These are phyloP conservation scores for Prinsepia uniflora DNA, from an alignment of 306 rosid species.

Conservation along the genomic window DNA sequence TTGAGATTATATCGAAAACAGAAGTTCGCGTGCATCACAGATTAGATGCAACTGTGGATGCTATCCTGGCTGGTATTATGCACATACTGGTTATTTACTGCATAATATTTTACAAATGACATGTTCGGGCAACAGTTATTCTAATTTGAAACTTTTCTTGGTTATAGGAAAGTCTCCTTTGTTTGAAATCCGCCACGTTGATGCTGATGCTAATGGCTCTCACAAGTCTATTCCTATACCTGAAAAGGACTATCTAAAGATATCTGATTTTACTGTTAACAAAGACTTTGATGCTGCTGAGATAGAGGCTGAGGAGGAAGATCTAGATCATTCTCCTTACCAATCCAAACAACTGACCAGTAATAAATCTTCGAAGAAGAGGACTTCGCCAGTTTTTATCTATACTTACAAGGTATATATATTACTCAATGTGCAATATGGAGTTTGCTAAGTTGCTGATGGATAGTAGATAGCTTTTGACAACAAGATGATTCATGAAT, in stretches of 20 bases:
- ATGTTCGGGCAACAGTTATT: background rate
- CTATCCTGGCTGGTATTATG: constrained; percentile 77
- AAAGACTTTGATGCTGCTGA: constrained; percentile 32
- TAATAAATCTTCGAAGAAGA: constrained; percentile 42
- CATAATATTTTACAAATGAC: background rate
- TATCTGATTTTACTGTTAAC: constrained; percentile 30
- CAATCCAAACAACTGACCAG: constrained; percentile 42
- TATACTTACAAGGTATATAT: constrained; percentile 76
- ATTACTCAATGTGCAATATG: constrained; percentile 5
- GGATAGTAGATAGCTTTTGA: constrained; percentile 12
- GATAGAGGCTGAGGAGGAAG: constrained; percentile 44
- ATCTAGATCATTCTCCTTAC: constrained; percentile 34
- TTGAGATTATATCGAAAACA: constrained; percentile 94
- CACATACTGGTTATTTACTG: constrained; percentile 9
- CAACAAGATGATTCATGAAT: background rate
- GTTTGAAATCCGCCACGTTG: constrained; percentile 75
- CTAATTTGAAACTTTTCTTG: constrained; percentile 12
- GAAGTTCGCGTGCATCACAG: constrained; percentile 90
- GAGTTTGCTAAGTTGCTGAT: constrained; percentile 13
- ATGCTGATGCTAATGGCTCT: constrained; percentile 44
- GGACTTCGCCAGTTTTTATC: constrained; percentile 62
- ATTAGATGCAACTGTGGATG: constrained; percentile 95
- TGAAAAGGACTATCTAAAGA: constrained; percentile 34
- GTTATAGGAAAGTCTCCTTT: constrained; percentile 73
- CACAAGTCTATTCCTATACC: constrained; percentile 41